These are phyloP conservation scores for Fusarium lateritium DNA, from an alignment of 2,329 filamentous ascomycete species.

Conservation along the genomic window DNA sequence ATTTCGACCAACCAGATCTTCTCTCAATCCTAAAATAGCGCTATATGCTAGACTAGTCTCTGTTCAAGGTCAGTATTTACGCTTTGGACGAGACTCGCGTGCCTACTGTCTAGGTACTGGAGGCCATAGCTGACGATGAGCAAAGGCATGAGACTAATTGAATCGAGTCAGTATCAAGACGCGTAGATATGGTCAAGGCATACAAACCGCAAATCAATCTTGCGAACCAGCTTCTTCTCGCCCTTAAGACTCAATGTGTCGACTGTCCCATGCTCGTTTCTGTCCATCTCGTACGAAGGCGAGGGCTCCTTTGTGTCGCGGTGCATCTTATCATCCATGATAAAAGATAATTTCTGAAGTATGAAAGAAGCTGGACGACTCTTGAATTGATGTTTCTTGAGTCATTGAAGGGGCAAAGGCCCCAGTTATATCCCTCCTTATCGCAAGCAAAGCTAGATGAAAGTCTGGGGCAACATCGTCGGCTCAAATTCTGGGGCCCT, in stretches of 20 bases:
- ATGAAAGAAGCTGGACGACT: too few species aligned
- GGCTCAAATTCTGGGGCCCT: conserved; percentile 17
- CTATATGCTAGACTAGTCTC: conserved; percentile 28
- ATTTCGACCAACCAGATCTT: neutral
- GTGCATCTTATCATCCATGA: neutral
- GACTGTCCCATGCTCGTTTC: neutral
- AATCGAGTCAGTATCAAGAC: neutral
- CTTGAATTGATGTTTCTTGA: neutral
- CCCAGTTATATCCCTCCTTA: conserved; percentile 24
- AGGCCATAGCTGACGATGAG: conserved; percentile 20
- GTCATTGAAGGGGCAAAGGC: conserved; percentile 1
- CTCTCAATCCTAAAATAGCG: conserved; percentile 14
- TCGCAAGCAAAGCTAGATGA: neutral
- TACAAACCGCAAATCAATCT: conserved; percentile 19
- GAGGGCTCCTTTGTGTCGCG: conserved; percentile 4
- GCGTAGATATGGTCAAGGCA: neutral
- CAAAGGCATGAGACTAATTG: conserved; percentile 17
- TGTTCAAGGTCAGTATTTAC: neutral
- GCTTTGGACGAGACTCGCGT: fast-evolving
- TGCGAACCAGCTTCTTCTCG: conserved; percentile 17
- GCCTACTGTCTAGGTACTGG: conserved; percentile 22
- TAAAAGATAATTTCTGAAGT: neutral
- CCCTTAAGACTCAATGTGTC: conserved; percentile 14
- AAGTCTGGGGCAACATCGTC: neutral
- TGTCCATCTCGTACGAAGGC: neutral